Conservation (phyloP, 2,329 filamentous ascomycete genomes). For the Capronia coronata region DNA sequence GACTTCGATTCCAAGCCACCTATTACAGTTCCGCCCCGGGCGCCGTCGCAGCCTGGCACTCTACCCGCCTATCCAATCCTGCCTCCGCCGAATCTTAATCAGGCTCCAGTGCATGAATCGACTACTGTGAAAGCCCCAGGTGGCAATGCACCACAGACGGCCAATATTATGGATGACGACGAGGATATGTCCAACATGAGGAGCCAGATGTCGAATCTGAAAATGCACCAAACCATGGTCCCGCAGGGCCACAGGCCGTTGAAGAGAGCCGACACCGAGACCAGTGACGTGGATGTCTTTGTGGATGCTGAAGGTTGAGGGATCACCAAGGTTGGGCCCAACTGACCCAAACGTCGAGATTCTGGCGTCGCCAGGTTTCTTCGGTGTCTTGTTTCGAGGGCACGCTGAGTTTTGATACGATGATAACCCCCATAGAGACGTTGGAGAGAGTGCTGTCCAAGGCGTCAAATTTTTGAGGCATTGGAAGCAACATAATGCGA, state of each 20-base stretch:
- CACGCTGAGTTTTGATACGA: neutral
- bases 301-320: slow-evolving; percentile 37
- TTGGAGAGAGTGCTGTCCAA: neutral
- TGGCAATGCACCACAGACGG: slow-evolving; percentile 1
- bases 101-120: slow-evolving; percentile 6
- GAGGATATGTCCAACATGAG: slow-evolving; percentile 14
- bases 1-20: slow-evolving; percentile 29
- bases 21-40: slow-evolving; percentile 22
- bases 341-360: too few relatives aligned
- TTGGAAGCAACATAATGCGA: neutral
- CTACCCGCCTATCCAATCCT: slow-evolving; percentile 1
- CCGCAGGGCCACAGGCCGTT: slow-evolving; percentile 28
- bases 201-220: slow-evolving; percentile 25
- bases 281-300: slow-evolving; percentile 38
- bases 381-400: neutral
- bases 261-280: slow-evolving; percentile 36
- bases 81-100: slow-evolving; percentile 16
- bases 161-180: slow-evolving; percentile 27
- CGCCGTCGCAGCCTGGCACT: slow-evolving; percentile 4
- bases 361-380: neutral
- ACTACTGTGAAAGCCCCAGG: slow-evolving; percentile 4
- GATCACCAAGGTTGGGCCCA: too few relatives aligned
- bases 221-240: slow-evolving; percentile 27
- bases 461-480: neutral
- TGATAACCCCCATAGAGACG: neutral